A percentile compares a stretch with the other conserved stretches of the same genome.
Evolutionary conservation across 148 eudicot genomes (phyloP).

Genomic region (Rhododendron williamsianum): DNA sequence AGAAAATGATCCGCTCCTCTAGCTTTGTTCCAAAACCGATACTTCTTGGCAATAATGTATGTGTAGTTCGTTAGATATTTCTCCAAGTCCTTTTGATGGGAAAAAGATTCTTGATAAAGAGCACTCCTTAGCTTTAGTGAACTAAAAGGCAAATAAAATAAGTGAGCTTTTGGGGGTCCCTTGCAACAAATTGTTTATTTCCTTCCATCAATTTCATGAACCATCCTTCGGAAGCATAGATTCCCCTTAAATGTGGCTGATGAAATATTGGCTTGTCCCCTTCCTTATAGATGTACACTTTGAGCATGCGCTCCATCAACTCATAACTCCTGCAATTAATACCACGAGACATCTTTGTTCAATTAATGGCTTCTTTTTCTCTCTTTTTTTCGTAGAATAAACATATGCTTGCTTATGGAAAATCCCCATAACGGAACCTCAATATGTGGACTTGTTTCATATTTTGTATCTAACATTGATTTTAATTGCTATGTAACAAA

Average conservation of each 20-base stretch:
- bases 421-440: neutral
- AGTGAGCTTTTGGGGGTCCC: constrained; percentile 73
- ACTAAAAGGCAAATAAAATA: constrained; percentile 73
- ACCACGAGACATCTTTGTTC: neutral
- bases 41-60: constrained; percentile 37
- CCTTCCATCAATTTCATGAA: constrained; percentile 64
- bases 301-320: constrained; percentile 54
- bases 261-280: constrained; percentile 78
- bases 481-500: neutral
- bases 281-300: constrained; percentile 67
- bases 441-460: neutral
- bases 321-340: constrained; percentile 60
- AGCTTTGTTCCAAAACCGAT: constrained; percentile 61
- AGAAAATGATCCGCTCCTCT: constrained; percentile 75
- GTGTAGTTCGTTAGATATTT: constrained; percentile 48
- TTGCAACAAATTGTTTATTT: constrained; percentile 43
- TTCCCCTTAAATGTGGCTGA: constrained; percentile 58
- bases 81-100: constrained; percentile 36
- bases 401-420: neutral
- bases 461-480: neutral
- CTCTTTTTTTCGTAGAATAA: neutral
- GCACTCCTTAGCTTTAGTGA: constrained; percentile 36
- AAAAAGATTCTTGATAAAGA: constrained; percentile 24
- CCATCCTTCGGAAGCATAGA: constrained; percentile 89
- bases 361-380: neutral